phyloP scores from a whole-genome alignment of 139 green algal genomes.

The Closterium sp. region DNA sequence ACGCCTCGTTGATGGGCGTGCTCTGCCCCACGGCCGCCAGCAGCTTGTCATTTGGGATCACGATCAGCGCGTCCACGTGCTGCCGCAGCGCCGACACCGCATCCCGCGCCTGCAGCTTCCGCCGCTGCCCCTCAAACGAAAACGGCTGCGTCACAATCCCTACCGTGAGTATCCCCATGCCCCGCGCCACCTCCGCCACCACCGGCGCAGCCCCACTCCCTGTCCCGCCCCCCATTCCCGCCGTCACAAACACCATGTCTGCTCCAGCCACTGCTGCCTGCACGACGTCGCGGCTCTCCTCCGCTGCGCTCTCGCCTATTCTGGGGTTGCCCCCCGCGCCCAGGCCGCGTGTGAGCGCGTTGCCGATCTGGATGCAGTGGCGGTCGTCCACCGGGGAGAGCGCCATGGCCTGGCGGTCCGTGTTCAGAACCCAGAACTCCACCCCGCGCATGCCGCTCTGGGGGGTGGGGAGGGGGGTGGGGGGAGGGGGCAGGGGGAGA shows the following conservation, averaged over 20 bases:
- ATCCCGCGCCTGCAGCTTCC: constrained; percentile 47
- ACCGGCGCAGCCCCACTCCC: constrained; percentile 90
- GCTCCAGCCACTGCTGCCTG: constrained; percentile 68
- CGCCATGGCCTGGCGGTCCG: constrained; percentile 82
- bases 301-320: constrained; percentile 62
- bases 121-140: constrained; percentile 88
- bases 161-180: constrained; percentile 91
- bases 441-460: constrained; percentile 69
- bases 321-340: constrained; percentile 80
- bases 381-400: constrained; percentile 63
- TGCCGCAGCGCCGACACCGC: constrained; percentile 75
- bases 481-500: too few species aligned
- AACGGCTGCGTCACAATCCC: constrained; percentile 96
- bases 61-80: constrained; percentile 94
- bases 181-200: constrained; percentile 78
- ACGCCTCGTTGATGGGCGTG: constrained; percentile 82
- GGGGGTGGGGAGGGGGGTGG: too few species aligned
- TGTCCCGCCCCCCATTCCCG: constrained; percentile 95
- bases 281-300: constrained; percentile 64
- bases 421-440: constrained; percentile 95
- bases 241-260: constrained; percentile 96
- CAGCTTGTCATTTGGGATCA: constrained; percentile 95
- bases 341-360: constrained; percentile 70
- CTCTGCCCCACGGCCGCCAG: constrained; percentile 69
- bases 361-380: constrained; percentile 82